Percentiles rank a stretch among this genome's conserved stretches.
These are phyloP conservation scores for Marasmius fiardii DNA, from an alignment of 1,284 basidiomycete genomes.

Conservation along the genomic window DNA sequence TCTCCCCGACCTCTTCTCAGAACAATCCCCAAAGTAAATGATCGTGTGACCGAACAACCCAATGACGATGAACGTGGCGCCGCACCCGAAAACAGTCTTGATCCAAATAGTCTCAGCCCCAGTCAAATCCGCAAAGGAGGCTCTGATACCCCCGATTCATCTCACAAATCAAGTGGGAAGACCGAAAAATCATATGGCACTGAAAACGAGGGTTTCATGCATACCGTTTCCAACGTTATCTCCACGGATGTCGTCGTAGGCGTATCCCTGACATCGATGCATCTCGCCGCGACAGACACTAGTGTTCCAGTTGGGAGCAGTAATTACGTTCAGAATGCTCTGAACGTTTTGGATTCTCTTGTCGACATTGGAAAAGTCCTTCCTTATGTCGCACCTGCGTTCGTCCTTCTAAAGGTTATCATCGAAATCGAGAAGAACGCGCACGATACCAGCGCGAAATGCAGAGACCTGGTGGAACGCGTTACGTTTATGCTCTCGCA, in stretches of 20 bases:
- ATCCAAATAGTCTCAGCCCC: too few species aligned
- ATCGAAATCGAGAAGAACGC: slow-evolving; percentile 34
- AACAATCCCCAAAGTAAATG: background rate
- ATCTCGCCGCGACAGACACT: background rate
- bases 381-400: slow-evolving; percentile 34
- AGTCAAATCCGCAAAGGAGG: too few species aligned
- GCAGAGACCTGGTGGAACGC: slow-evolving; percentile 34
- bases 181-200: background rate
- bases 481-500: slow-evolving; percentile 37
- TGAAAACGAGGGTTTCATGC: background rate
- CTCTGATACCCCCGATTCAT: background rate
- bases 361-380: slow-evolving; percentile 31
- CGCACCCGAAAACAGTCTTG: too few species aligned
- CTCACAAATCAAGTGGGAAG: background rate
- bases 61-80: too few species aligned
- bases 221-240: background rate
- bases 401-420: slow-evolving; percentile 34
- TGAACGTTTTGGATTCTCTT: slow-evolving; percentile 27
- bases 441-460: slow-evolving; percentile 34
- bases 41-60: background rate
- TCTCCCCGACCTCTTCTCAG: background rate
- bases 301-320: background rate
- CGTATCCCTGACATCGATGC: background rate
- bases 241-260: background rate
- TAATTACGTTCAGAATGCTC: slow-evolving; percentile 22